Base-by-base conservation (phyloP, 441 rosid species). In the Gossypium lobatum region DNA sequence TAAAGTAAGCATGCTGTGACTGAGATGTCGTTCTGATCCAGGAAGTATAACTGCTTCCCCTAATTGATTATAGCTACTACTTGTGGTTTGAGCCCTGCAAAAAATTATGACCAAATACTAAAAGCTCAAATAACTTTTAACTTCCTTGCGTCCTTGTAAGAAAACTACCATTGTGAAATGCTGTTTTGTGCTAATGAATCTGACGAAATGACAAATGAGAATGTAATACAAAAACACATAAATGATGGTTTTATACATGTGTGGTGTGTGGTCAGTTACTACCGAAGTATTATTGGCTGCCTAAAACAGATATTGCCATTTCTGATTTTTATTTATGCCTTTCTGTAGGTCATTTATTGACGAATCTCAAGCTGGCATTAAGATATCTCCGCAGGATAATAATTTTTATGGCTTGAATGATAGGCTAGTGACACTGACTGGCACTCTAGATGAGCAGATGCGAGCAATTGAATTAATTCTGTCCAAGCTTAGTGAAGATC, bases 301-400 rank as follows among this genome's bases (percentile, higher is more conserved):
- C 1, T 46, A 64, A 61, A 69, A 55, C 18, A 53, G 26, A 7
- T 59, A 23, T 11, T 9, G 37, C 3, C 13, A 59, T 17, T 68
- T 52, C 54, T 77, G 70, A 81, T 64, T 52, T 45, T 59, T 53
- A 42, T 58, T 10, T n/a, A 70, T 83, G 26, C 65, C 53, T 71
- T 73, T 59, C 3, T 77, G 74, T 84, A 95, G 98, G 91, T 95
- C 98, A 70, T 95, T 95, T 81, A 93, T 93, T 74, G 99, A 95
- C 73, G 97, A 90, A 21, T 95, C 98, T 75, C 93, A 88, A 83
- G 99, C 99, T 76, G 86, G 90, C 79, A 95, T 95, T 78, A 95
- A 93, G 86, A 91, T 95, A 80, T 90, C 99, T 67, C 94, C 97
- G 34, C 88, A 82, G 83, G 99, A 95, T 81, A 87, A 86, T 77